A percentile compares a stretch with the other conserved stretches of the same genome.
phyloP scores from a whole-genome alignment of 192 early-diverging fungal species.

The Coemansia sp. region DNA sequence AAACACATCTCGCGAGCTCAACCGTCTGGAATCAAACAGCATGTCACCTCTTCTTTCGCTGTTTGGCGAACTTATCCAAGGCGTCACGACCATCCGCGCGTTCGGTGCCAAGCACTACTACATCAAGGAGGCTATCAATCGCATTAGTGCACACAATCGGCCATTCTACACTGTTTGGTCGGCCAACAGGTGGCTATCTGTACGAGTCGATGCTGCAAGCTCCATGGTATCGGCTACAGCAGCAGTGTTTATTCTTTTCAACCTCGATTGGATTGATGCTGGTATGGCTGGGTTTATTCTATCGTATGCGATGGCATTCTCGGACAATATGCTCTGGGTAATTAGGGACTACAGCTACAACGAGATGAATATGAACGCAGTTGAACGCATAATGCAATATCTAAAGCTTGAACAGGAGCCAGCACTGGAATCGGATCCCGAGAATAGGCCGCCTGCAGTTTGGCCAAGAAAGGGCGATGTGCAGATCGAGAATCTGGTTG shows the following conservation, averaged over 20 bases:
- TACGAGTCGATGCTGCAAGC: conserved; percentile 71
- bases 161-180: conserved; percentile 75
- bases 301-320: conserved; percentile 80
- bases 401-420: conserved; percentile 75
- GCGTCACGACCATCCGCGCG: too few species aligned
- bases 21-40: conserved; percentile 69
- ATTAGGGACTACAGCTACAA: conserved; percentile 71
- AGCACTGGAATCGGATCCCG: conserved; percentile 58
- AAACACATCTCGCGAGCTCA: conserved; percentile 78
- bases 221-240: conserved; percentile 66
- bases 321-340: conserved; percentile 71
- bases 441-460: conserved; percentile 50
- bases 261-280: conserved; percentile 63
- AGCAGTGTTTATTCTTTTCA: conserved; percentile 60
- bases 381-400: conserved; percentile 88
- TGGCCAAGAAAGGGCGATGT: conserved; percentile 76
- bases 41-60: conserved; percentile 80
- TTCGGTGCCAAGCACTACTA: not conserved
- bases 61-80: conserved; percentile 71
- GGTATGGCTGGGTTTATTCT: conserved; percentile 84
- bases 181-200: conserved; percentile 78
- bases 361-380: conserved; percentile 83
- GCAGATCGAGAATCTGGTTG: conserved; percentile 60
- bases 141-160: conserved; percentile 71
- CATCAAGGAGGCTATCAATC: conserved; percentile 34